These are phyloP conservation scores for Poa annua DNA, from an alignment of 176 grass and related monocot genomes.

Conservation along the genomic window DNA sequence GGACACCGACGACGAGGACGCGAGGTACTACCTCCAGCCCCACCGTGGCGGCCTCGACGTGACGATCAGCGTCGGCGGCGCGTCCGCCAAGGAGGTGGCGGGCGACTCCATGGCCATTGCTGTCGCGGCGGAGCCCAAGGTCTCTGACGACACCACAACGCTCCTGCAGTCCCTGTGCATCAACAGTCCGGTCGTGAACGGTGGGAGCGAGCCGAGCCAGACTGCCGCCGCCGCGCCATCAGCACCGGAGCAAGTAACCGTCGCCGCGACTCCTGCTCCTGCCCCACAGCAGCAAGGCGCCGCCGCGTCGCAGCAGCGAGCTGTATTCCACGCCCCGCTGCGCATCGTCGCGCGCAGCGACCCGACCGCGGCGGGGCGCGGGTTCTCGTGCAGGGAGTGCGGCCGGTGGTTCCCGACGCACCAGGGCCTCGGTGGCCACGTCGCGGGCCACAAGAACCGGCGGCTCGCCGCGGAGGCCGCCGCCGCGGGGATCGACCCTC, in stretches of 20 bases:
- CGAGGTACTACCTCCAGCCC: no score
- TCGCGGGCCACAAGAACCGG: slow-evolving; percentile 48
- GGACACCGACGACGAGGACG: no score
- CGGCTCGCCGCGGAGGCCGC: background rate
- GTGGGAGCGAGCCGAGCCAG: background rate
- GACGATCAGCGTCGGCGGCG: no score
- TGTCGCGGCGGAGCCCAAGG: background rate
- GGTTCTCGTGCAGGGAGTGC: slow-evolving; percentile 41
- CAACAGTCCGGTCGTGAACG: background rate
- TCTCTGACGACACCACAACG: background rate
- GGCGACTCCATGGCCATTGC: background rate
- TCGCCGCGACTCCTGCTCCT: background rate
- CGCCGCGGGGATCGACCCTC: background rate
- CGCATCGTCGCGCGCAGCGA: no score
- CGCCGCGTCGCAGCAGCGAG: background rate
- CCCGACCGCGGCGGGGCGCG: background rate
- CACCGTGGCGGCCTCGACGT: no score
- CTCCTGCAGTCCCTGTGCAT: background rate
- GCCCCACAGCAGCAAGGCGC: no score
- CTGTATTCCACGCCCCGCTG: background rate
- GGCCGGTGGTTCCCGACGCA: slow-evolving; percentile 1
- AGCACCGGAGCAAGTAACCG: no score
- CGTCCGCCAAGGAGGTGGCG: slow-evolving; percentile 18
- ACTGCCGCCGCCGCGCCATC: background rate
- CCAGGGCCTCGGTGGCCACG: slow-evolving; percentile 54